Base-by-base conservation (phyloP, 495 filamentous ascomycete genomes). In the Penicillium angulare region DNA sequence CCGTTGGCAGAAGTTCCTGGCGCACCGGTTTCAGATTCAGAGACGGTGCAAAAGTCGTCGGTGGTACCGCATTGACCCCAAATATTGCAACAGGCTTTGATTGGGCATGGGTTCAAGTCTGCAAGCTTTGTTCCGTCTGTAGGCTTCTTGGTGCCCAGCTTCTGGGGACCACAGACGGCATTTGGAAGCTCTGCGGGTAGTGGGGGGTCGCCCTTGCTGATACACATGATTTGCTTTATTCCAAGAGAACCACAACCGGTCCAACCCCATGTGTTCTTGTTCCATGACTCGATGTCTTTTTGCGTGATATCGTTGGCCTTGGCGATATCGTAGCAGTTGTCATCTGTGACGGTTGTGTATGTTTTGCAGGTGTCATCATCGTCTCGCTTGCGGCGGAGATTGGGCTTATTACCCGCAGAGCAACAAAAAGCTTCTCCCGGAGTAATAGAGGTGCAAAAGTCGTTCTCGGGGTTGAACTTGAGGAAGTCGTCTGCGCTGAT, bases 71-170 rank as follows among this genome's bases (percentile, higher is more conserved):
- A 38, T 29, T 60, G 50, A 2, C 62, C 62, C 49, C 53, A 65
- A n/a, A 55, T 44, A 33, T 65, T 53, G 41, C 64, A 67, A 56
- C 64, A 67, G 10, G 57, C 60, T 32, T 67, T 67, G 17, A 67
- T 35, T 15, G 64, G 64, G 32, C 64, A 67, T 2, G 57, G 57
- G n/a, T 45, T 45, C 3, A 32, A 21, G n/a, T 21, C 15, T n/a
- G 24, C 17, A 2, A 2, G 5, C 1, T 27, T 13, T 7, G 6
- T 17, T 4, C 4, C 10, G 16, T 6, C 33, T 1, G 40, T 43
- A 1, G 21, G n/a, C 7, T 27, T 43, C 3, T 12, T 7, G 12
- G 5, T 27, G 1, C 34, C 45, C 1, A 22, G 13, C 3, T 36
- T 32, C 10, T 36, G 44, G 9, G 44, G 44, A 1, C 44, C 44